Evolutionary conservation across 768 basidiomycete species (phyloP).

Genomic region (Omphalotus guepiniiformis): DNA sequence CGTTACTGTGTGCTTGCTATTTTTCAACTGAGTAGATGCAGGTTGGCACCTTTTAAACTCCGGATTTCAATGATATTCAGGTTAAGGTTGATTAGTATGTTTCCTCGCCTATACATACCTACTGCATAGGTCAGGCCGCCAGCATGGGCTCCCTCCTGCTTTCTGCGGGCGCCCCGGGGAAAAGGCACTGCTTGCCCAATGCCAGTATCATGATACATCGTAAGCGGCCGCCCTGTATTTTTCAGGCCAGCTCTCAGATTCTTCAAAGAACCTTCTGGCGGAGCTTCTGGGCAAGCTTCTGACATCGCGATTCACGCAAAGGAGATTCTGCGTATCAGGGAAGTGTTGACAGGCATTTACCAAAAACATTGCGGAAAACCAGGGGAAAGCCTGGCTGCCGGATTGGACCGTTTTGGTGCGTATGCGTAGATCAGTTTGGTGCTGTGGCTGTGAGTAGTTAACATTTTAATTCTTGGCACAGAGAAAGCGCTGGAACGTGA

Average conservation of each 20-base stretch:
- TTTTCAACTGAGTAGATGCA: slow-evolving; percentile 53
- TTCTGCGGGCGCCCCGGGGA: slow-evolving; percentile 87
- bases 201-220: slow-evolving; percentile 99
- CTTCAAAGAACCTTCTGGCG: slow-evolving; percentile 90
- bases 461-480: slow-evolving; percentile 28
- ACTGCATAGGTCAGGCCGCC: slow-evolving; percentile 92
- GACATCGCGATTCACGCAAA: slow-evolving; percentile 98
- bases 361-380: slow-evolving; percentile 74
- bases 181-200: slow-evolving; percentile 88
- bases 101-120: slow-evolving; percentile 92
- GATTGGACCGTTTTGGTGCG: slow-evolving; percentile 76
- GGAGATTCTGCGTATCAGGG: slow-evolving; percentile 88
- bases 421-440: too few species aligned
- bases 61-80: background rate
- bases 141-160: slow-evolving; percentile 95
- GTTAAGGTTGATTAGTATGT: slow-evolving; percentile 56
- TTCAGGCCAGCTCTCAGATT: slow-evolving; percentile 11
- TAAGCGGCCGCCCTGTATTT: slow-evolving; percentile 33
- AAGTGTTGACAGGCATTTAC: slow-evolving; percentile 83
- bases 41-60: slow-evolving; percentile 32
- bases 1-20: background rate
- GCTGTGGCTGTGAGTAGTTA: slow-evolving; percentile 14
- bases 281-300: slow-evolving; percentile 91
- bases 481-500: slow-evolving; percentile 90
- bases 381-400: slow-evolving; percentile 60